Base-by-base conservation (phyloP, 352 stramenopile genomes). In the Pythium chondricola region DNA sequence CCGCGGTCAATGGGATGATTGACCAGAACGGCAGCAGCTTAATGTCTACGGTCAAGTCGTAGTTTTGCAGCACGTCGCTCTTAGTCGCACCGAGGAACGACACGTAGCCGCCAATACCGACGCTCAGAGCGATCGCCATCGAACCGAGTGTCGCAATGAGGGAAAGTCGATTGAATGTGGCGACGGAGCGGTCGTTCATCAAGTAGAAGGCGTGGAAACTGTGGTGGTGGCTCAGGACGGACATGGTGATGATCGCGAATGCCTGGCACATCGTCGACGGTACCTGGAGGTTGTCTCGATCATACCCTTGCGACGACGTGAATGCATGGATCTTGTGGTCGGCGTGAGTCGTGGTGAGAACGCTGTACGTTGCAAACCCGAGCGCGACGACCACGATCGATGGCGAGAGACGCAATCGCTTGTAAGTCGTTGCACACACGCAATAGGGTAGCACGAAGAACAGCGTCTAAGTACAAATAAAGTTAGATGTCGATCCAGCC, bases 131-230 rank as follows among this genome's bases (percentile, higher is more conserved):
- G 27, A 74, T 52, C 20, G 58, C 52, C 29, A 75, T 49, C 16
- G 65, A 72, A 3, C 62, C 37, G 3, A 75, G 30, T 17, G 56
- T 65, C 10, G 63, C 64, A 9, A 64, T 20, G 17, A 62, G 48
- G 14, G 67, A 73, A 18, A 82, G 2, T 0, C 50, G 43, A 7
- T 54, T 63, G 38, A 83, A 85, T 13, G 32, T 39, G 1, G 35
- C 53, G 4, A 70, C 62, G 16, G 67, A 80, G 14, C 67, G 65
- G 26, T 67, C 56, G 9, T 21, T 42, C 40, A 82, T 79, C 0
- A 67, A 58, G 30, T 80, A 65, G 45, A 82, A 82, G 0, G 69
- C 65, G 30, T 82, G 67, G 49, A 81, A 81, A n/a, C 60, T 67
- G 44, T 82, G 71, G 42, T 79, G 74, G 35, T 80, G 68, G 25